Base-by-base conservation (phyloP, 2,329 filamentous ascomycete species). In the Colletotrichum sp. region DNA sequence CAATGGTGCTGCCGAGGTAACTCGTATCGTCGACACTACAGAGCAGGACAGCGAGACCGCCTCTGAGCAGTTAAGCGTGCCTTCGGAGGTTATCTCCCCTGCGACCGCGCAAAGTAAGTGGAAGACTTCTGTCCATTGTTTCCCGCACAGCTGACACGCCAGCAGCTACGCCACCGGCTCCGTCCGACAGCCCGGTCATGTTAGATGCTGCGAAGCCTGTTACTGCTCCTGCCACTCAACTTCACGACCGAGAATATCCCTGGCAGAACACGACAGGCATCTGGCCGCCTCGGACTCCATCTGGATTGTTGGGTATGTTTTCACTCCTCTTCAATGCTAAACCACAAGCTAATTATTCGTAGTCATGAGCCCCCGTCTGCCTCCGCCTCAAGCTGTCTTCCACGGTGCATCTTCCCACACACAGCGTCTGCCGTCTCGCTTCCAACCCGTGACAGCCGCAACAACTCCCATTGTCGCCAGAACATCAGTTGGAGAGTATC, bases 1-100 rank as follows among this genome's bases (percentile, higher is more conserved):
- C 44, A 52, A 21, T 0, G 10, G 4, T 21, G 6, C 44, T 52
- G 10, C 12, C 2, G 44, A 21, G 10, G n/a, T 1, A 0, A 13
- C 44, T 52, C 44, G n/a, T 5, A 0, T 2, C n/a, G 0, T 52
- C 44, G n/a, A 52, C 10, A 8, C n/a, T 52, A 21, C 16, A 21
- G 44, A 21, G 6, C 10, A 52, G n/a, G 44, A 52, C n/a, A 52
- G 44, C 44, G 44, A 13, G n/a, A 52, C 0, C n/a, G n/a, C 10
- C 44, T 52, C 44, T 52, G n/a, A 13, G 44, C 44, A 24, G n/a
- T 13, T 1, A 52, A 24, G 10, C 1, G 44, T 21, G 0, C n/a
- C 10, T 52, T 52, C 44, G 44, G 10, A 8, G 44, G n/a, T 13
- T 24, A 10, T 13, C n/a, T 52, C 44, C 44, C 44, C 44, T 8